A percentile compares a stretch with the other conserved stretches of the same genome.
Evolutionary conservation across 192 early-diverging fungal species (phyloP).

Genomic region (Linnemannia hyalina): DNA sequence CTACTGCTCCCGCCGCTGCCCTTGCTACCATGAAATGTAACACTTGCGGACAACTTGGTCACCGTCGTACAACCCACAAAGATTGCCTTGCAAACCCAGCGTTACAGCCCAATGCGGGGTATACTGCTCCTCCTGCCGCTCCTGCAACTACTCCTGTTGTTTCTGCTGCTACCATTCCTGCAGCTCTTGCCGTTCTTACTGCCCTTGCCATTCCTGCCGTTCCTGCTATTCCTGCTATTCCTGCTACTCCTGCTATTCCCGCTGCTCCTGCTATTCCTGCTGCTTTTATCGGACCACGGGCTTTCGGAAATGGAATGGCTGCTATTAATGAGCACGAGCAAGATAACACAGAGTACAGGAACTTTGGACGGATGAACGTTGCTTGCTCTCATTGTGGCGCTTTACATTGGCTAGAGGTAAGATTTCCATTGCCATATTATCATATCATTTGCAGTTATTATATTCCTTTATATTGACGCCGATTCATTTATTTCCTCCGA

Average conservation of each 20-base stretch:
- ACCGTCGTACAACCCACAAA: not conserved
- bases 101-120: too few species aligned
- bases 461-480: too few species aligned
- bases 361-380: not conserved
- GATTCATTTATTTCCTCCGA: not conserved
- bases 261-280: not conserved
- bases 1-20: too few species aligned
- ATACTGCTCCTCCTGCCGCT: too few species aligned
- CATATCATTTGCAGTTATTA: too few species aligned
- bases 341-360: not conserved
- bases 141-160: too few species aligned
- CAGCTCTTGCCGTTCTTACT: too few species aligned
- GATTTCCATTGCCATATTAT: too few species aligned
- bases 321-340: not conserved
- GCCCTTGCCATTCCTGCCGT: not conserved
- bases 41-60: not conserved
- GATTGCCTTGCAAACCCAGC: not conserved
- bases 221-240: not conserved
- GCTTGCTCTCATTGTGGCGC: not conserved
- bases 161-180: too few species aligned
- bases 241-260: not conserved
- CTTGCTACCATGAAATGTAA: too few species aligned
- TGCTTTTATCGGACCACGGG: too few species aligned
- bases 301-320: not conserved
- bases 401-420: slow-evolving; percentile 6